Percentiles rank a stretch among this genome's conserved stretches.
These are phyloP conservation scores for Aspergillus pseudoglaucus DNA, from an alignment of 2,329 filamentous ascomycete species.

Conservation along the genomic window DNA sequence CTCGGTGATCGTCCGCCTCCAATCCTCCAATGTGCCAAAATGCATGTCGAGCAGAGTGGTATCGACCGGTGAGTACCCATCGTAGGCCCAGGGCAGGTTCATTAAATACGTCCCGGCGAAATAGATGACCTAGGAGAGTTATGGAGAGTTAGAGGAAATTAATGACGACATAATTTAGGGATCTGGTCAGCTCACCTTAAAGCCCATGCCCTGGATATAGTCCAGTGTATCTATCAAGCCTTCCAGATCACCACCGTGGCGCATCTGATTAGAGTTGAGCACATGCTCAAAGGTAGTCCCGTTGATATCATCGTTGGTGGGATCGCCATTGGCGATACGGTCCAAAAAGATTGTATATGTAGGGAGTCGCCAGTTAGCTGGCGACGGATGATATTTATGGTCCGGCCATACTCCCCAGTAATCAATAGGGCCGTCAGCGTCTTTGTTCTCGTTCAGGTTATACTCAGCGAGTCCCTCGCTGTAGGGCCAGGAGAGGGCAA, in stretches of 20 bases:
- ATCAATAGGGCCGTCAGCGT: constrained; percentile 49
- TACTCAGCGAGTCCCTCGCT: constrained; percentile 46
- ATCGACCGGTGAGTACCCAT: constrained; percentile 56
- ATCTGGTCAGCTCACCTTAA: constrained; percentile 41
- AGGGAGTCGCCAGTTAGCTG: constrained; percentile 58
- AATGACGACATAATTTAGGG: neutral
- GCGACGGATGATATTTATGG: constrained; percentile 49
- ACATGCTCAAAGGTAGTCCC: constrained; percentile 57
- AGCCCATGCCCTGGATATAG: constrained; percentile 59
- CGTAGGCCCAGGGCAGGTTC: constrained; percentile 58
- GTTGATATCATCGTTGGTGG: constrained; percentile 58
- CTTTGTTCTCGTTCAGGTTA: constrained; percentile 56
- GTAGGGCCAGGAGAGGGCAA: constrained; percentile 35
- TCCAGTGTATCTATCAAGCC: constrained; percentile 56
- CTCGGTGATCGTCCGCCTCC: constrained; percentile 52
- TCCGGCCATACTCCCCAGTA: constrained; percentile 52
- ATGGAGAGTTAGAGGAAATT: neutral
- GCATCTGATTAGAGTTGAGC: constrained; percentile 54
- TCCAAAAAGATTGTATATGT: constrained; percentile 61
- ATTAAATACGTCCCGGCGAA: constrained; percentile 58
- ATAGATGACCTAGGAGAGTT: constrained; percentile 47
- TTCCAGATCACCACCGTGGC: constrained; percentile 56
- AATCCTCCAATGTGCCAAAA: constrained; percentile 53
- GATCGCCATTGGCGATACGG: constrained; percentile 59
- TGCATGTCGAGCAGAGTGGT: constrained; percentile 59